Base-by-base conservation (phyloP, 2,329 filamentous ascomycete species). In the Chaetoscypha palmicola region DNA sequence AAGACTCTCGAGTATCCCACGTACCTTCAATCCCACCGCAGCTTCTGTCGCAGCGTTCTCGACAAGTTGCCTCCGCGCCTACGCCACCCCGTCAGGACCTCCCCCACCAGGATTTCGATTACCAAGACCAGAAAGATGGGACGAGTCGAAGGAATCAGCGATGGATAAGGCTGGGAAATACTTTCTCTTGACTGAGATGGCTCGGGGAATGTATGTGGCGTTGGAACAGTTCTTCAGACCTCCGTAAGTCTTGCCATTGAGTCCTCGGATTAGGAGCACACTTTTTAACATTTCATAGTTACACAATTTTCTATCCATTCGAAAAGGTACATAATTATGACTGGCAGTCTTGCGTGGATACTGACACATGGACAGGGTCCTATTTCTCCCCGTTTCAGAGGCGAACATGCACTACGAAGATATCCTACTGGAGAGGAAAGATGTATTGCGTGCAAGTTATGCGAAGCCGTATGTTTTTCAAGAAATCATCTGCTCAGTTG, bases 381-480 rank as follows among this genome's bases (percentile, higher is more conserved):
- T 49, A 96, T 98, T 66, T 96, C 90, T 26, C 92, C 92, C 49
- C 85, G 92, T 58, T 98, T 98, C 81, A 86, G 92, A 68, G 92
- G 92, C 66, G 92, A 98, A 69, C 92, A 98, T 72, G 92, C 92
- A 56, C 77, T 98, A 53, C 83, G 92, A 67, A 81, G 92, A 62
- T 98, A 98, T 68, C 92, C 92, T 22, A 94, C 91, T 2, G 92
- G 92, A 56, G 92, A 98, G 72, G 92, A 98, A 74, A 86, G 92
- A 59, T 98, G 92, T 75, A 98, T 98, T 69, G 92, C 92, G 58
- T 98, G 92, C 86, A 98, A 98, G 76, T 82, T 98, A 47, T 98
- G 92, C 72, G 92, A 98, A 72, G 92, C 92, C 59, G 76, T 81
- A 59, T 39, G 63, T 60, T 10, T 12, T 38, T n/a, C 19, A 31